Conservation (phyloP, 371 early-diverging fungal genomes). For the Actinomucor elegans region DNA sequence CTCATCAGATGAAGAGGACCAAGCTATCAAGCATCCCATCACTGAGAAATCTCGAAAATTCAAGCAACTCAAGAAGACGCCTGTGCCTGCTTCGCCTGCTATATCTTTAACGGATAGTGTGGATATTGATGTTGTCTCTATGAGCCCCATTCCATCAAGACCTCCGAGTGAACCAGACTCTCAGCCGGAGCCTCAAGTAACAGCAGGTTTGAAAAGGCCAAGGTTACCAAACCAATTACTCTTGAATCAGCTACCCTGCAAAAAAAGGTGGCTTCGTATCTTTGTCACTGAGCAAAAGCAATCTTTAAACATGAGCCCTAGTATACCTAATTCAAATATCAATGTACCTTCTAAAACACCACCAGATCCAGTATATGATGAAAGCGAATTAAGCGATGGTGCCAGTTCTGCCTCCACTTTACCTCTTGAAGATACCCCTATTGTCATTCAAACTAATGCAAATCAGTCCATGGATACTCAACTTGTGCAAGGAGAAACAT, state of each 20-base stretch:
- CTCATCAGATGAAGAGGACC: slow-evolving; percentile 17
- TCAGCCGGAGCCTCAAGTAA: neutral
- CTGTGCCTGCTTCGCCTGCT: slow-evolving; percentile 11
- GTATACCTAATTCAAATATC: no score
- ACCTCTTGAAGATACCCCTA: slow-evolving; percentile 25
- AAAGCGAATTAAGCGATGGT: slow-evolving; percentile 17
- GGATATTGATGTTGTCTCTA: slow-evolving; percentile 23
- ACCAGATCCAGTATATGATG: neutral
- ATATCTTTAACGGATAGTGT: slow-evolving; percentile 23
- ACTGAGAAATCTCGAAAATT: neutral
- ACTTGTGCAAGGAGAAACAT: no score
- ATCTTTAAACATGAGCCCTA: no score
- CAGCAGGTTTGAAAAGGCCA: neutral
- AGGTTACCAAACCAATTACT: neutral
- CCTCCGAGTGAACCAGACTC: neutral
- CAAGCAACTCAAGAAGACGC: neutral
- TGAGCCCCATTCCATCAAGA: slow-evolving; percentile 1
- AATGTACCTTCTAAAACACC: no score
- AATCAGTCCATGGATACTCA: neutral
- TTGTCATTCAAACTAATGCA: neutral
- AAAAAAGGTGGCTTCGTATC: slow-evolving; percentile 19
- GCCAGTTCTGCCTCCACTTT: slow-evolving; percentile 36
- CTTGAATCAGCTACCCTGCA: slow-evolving; percentile 2
- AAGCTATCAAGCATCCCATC: neutral
- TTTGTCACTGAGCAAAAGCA: slow-evolving; percentile 4